Percentiles rank a stretch among this genome's conserved stretches.
Evolutionary conservation across 148 eudicot species (phyloP).

Genomic region (Dysphania ambrosioides): DNA sequence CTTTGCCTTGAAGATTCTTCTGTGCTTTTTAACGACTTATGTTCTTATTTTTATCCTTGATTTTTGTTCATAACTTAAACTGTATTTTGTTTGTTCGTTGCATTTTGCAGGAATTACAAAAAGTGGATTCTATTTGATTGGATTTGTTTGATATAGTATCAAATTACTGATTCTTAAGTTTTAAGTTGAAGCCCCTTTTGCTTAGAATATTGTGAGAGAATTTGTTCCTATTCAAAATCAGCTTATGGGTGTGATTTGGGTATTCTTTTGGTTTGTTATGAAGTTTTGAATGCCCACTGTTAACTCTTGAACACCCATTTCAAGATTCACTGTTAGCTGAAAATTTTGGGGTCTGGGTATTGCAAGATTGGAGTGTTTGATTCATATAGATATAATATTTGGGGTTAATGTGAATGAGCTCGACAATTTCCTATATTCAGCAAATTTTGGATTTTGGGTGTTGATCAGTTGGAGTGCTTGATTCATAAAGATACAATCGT

Average conservation of each 20-base stretch:
- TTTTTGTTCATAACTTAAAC: not conserved
- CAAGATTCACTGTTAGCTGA: too few relatives aligned
- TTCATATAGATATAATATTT: too few relatives aligned
- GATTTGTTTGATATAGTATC: conserved; percentile 11
- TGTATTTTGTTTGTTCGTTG: not conserved
- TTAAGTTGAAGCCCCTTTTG: conserved; percentile 16
- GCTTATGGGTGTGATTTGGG: not conserved
- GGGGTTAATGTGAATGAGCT: too few relatives aligned
- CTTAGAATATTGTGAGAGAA: conserved; percentile 17
- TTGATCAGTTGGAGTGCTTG: too few relatives aligned
- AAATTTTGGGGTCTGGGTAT: too few relatives aligned
- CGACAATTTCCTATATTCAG: not conserved
- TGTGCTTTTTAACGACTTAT: conserved; percentile 29
- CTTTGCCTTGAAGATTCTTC: conserved; percentile 44
- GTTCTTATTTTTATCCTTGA: not conserved
- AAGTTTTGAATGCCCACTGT: not conserved
- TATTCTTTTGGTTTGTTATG: conserved; percentile 10
- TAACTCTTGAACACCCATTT: not conserved
- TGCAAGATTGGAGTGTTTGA: too few relatives aligned
- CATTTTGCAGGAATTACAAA: conserved; percentile 15
- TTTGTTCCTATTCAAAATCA: conserved; percentile 18
- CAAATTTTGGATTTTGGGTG: too few relatives aligned
- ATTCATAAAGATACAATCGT: too few relatives aligned
- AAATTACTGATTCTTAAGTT: conserved; percentile 20
- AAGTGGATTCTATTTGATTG: conserved; percentile 11